Base-by-base conservation (phyloP, 2,329 filamentous ascomycete genomes). In the Fusarium hostae region DNA sequence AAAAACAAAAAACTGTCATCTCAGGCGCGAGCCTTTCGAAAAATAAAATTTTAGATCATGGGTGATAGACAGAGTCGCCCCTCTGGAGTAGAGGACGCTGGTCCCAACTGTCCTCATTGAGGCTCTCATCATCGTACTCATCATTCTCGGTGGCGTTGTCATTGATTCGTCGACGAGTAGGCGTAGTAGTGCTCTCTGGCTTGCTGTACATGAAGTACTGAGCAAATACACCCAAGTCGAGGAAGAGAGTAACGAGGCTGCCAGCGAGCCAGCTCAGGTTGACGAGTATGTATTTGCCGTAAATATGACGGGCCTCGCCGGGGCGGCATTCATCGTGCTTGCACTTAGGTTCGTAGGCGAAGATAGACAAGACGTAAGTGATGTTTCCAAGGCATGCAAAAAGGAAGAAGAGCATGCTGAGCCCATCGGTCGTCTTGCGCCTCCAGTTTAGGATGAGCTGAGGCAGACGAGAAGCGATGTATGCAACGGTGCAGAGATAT, bases 341-440 rank as follows among this genome's bases (percentile, higher is more conserved):
- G 71, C 94, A 97, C 34, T 87, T 84, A 0, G 95, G 94, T 65
- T 95, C 93, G 78, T 94, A 98, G 2, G 94, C 95, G 71, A 98
- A 87, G 74, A 99, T 98, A 40, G 92, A 95, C 40, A 97, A 84
- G 22, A 98, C 95, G 77, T 97, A 98, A 0, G 95, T 98, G 72
- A 97, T 81, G 80, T 99, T 99, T 4, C 96, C 96, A 9, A 98
- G 89, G 79, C 95, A 98, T 8, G 96, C 96, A 79, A 99, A 98
- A 26, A 98, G 85, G 84, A 98, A 98, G 83, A 98, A 99, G 15
- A 98, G 87, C 83, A 98, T 90, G 72, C 93, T 95, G 24, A 99
- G 91, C 6, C 96, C 96, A 61, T 98, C 95, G 2, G 95, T 98
- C 45, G 92, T 95, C 83, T 97, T 97, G 70, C 96, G 91, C 24